A percentile compares a stretch with the other conserved stretches of the same genome.
phyloP scores from a whole-genome alignment of 116 monocot genomes.

The Zostera marina region DNA sequence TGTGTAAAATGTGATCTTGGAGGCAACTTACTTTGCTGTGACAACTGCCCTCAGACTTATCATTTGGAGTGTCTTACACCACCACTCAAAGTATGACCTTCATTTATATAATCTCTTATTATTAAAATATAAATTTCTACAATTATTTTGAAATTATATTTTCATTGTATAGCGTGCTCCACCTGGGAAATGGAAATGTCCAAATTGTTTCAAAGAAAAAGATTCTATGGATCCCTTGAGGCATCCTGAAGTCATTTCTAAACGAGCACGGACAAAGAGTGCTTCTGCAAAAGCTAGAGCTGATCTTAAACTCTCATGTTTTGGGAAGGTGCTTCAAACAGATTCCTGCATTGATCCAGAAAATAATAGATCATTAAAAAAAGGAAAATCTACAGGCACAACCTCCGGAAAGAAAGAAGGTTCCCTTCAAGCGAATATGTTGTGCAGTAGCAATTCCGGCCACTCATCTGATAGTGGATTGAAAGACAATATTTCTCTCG shows the following conservation, averaged over 20 bases:
- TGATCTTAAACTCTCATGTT: constrained; percentile 12
- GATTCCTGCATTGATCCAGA: constrained; percentile 7
- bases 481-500: constrained; percentile 13
- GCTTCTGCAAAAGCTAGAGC: constrained; percentile 20
- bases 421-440: constrained; percentile 17
- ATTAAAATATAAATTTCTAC: neutral
- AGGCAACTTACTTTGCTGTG: constrained; percentile 92
- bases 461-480: constrained; percentile 13
- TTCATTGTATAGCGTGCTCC: constrained; percentile 39
- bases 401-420: constrained; percentile 15
- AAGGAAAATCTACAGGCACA: constrained; percentile 24
- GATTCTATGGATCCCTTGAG: constrained; percentile 17
- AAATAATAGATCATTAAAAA: constrained; percentile 16
- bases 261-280: constrained; percentile 33
- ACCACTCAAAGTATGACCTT: constrained; percentile 63
- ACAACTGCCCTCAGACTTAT: constrained; percentile 80
- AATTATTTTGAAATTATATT: constrained; percentile 4
- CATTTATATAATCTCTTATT: neutral
- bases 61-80: constrained; percentile 84
- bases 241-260: constrained; percentile 28
- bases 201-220: constrained; percentile 37
- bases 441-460: constrained; percentile 24
- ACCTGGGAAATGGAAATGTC: constrained; percentile 81
- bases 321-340: constrained; percentile 16
- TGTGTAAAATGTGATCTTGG: constrained; percentile 89